Evolutionary conservation across 2,329 filamentous ascomycete genomes (phyloP), one percentile per base, ranked within the genome.

Genomic region (Cryphonectria nitschkei): DNA sequence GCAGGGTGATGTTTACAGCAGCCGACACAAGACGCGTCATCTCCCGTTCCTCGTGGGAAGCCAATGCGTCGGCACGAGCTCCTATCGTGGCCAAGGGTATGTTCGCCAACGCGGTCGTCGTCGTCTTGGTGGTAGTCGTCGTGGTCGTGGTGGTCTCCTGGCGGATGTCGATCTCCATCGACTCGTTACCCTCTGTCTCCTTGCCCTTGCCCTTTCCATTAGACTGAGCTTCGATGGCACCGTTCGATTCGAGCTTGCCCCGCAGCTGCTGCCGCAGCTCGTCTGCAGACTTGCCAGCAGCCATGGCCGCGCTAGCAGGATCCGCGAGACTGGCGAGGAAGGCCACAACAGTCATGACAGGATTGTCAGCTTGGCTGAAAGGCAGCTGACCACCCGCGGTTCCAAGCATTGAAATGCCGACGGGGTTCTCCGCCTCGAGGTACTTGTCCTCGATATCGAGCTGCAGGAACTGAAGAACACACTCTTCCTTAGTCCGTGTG

Each of bases 381-480:
- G 96, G 96, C 62, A 97, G 87, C 73, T 94, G 90, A 11, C 95
- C 95, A 72, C 92, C 88, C 67, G 93, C 88, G 70, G 89, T 87
- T 46, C 92, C 91, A 50, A 96, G 84, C 85, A 92, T 84, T 69
- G 88, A 85, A 69, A 93, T 84, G 9, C 89, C 88, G 0, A 83
- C 87, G 14, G 85, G 86, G 9, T 87, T 85, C 76, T 95, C 91
- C 9, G 93, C 90, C 76, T 98, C 95, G 13, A 98, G 85, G 78
- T 98, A 99, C 80, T 97, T 97, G 83, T 98, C 95, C 80, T 98
- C 96, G 73, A 99, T 99, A 75, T 98, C 95, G 50, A 99, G 86
- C 78, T 98, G 94, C 74, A 99, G 82, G 84, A 99, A 99, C 79
- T 98, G 96, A 76, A 98, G 87, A 22, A 98, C 95, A 80, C 96